Conservation (phyloP, 2,329 filamentous ascomycete genomes). For the Colletotrichum chlorophyti region DNA sequence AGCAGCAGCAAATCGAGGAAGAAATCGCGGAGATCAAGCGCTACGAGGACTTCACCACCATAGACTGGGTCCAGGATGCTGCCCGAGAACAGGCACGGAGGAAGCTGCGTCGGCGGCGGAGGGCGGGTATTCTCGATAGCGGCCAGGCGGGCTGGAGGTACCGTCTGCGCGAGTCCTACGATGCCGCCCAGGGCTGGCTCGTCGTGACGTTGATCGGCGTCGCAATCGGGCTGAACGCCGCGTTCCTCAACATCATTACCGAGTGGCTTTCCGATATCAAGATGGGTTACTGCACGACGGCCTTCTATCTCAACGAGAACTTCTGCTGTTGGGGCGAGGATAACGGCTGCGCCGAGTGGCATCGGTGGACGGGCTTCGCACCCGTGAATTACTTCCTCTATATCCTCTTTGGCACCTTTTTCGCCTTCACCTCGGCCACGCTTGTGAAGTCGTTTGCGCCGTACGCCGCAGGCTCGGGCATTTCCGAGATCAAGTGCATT, state of each 20-base stretch:
- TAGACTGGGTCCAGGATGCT: constrained; percentile 99
- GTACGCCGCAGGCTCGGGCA: constrained; percentile 94
- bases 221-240: constrained; percentile 93
- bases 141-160: constrained; percentile 78
- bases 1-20: constrained; percentile 79
- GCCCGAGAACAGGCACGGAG: constrained; percentile 86
- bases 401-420: constrained; percentile 81
- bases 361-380: constrained; percentile 81
- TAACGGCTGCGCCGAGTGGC: constrained; percentile 87
- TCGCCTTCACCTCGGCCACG: constrained; percentile 81
- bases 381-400: constrained; percentile 88
- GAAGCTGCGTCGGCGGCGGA: constrained; percentile 75
- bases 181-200: constrained; percentile 97
- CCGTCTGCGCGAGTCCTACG: constrained; percentile 84
- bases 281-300: constrained; percentile 92
- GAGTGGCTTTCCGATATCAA: constrained; percentile 98
- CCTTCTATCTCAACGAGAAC: constrained; percentile 94
- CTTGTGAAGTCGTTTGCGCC: constrained; percentile 92
- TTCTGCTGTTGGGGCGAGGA: constrained; percentile 99
- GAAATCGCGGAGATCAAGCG: constrained; percentile 98
- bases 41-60: constrained; percentile 98
- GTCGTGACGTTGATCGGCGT: constrained; percentile 92
- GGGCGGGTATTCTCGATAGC: constrained; percentile 74
- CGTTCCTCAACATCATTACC: constrained; percentile 91
- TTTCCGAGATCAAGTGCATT: constrained; percentile 99